These are phyloP conservation scores for Carex littledalei DNA, from an alignment of 176 grass and related monocot species.

Conservation along the genomic window DNA sequence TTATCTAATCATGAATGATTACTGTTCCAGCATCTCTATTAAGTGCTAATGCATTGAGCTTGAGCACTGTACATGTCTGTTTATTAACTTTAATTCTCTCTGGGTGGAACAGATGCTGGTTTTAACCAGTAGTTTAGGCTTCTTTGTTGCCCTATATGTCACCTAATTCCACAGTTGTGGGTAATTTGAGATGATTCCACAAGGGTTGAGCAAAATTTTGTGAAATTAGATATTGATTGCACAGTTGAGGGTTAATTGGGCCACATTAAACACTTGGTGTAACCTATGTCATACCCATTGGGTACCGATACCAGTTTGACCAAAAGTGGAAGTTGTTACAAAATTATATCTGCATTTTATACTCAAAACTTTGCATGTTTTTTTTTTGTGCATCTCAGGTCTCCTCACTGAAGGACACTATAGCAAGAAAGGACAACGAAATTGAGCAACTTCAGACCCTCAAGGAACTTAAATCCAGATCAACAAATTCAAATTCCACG, in stretches of 20 bases:
- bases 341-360: neutral
- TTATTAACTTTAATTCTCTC: neutral
- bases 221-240: neutral
- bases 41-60: neutral
- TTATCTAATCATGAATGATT: neutral
- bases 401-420: conserved; percentile 76
- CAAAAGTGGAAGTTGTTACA: neutral
- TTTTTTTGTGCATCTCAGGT: conserved; percentile 42
- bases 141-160: neutral
- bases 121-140: neutral
- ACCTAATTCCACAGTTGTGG: neutral
- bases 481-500: conserved; percentile 28
- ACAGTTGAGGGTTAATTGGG: neutral
- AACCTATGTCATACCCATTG: neutral
- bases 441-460: conserved; percentile 69
- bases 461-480: conserved; percentile 49
- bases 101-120: neutral
- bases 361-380: conserved; percentile 16
- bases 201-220: neutral
- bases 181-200: neutral
- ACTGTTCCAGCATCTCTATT: neutral
- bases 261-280: neutral
- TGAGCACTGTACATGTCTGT: neutral
- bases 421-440: conserved; percentile 80
- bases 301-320: neutral